These are phyloP conservation scores for Phytophthora capsici DNA, from an alignment of 352 stramenopile genomes.

Conservation along the genomic window DNA sequence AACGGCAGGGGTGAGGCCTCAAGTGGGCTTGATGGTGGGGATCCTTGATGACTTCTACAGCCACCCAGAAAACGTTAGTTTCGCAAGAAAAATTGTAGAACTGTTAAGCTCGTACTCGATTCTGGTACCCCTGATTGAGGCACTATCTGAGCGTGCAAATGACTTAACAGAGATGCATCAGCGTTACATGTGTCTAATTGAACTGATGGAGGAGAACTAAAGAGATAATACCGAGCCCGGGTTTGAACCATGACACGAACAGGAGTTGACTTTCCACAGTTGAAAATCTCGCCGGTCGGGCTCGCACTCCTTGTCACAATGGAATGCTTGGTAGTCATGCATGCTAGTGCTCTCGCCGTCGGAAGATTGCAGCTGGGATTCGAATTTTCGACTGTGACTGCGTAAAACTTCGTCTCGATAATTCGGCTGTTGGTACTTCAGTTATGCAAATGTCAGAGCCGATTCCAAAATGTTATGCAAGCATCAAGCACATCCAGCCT, in stretches of 20 bases:
- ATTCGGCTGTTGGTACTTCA: background rate
- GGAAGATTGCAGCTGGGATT: conserved; percentile 8
- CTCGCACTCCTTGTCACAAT: background rate
- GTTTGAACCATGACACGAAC: conserved; percentile 8
- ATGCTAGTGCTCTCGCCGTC: conserved; percentile 1
- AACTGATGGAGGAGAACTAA: background rate
- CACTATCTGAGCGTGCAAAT: conserved; percentile 9
- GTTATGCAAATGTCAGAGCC: conserved; percentile 9
- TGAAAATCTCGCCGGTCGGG: conserved; percentile 5
- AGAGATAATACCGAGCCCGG: conserved; percentile 20
- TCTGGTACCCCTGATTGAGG: background rate
- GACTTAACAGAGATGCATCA: conserved; percentile 7
- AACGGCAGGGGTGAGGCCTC: conserved; percentile 29
- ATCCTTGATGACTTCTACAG: background rate
- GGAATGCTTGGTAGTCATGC: background rate
- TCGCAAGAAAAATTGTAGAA: background rate
- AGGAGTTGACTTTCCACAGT: conserved; percentile 9
- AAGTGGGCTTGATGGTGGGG: conserved; percentile 13
- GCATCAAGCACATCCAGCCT: conserved; percentile 13
- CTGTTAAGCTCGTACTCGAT: conserved; percentile 12
- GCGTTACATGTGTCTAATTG: conserved; percentile 2
- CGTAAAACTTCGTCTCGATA: conserved; percentile 6
- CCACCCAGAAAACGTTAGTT: conserved; percentile 17
- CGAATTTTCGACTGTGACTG: background rate
- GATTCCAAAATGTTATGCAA: background rate